phyloP scores from a whole-genome alignment of 148 eudicot species.

The Rhododendron griersonianum region DNA sequence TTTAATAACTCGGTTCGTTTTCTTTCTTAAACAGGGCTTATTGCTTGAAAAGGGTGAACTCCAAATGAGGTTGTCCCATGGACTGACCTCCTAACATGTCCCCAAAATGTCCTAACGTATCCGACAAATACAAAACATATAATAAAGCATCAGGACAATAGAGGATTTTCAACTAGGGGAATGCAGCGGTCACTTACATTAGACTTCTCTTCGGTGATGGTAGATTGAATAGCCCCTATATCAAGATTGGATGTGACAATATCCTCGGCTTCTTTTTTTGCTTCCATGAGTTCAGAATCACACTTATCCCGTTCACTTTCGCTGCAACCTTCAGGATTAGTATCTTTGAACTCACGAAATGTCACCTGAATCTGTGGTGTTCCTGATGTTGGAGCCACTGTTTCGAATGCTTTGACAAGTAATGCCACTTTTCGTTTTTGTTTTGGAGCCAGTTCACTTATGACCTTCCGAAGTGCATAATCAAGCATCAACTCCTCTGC shows the following conservation, averaged over 20 bases:
- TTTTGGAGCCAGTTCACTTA: constrained; percentile 66
- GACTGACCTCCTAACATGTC: background rate
- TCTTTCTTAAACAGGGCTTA: background rate
- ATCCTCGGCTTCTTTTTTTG: background rate
- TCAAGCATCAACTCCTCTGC: constrained; percentile 94
- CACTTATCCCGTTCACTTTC: background rate
- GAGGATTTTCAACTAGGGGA: background rate
- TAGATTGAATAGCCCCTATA: background rate
- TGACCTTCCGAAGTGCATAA: constrained; percentile 73
- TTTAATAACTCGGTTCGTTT: background rate
- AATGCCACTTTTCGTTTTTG: constrained; percentile 72
- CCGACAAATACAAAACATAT: background rate
- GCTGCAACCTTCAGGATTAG: background rate
- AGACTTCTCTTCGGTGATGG: background rate
- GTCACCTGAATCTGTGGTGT: constrained; percentile 21
- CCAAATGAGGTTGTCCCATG: background rate
- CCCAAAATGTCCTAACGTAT: background rate
- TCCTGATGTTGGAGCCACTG: constrained; percentile 46
- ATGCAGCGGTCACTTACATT: constrained; percentile 7
- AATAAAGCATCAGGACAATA: background rate
- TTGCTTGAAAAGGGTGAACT: background rate
- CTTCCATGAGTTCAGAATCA: background rate
- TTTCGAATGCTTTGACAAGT: constrained; percentile 86
- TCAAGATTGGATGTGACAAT: background rate
- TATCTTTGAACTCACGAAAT: constrained; percentile 9